Evolutionary conservation across 2,329 filamentous ascomycete species (phyloP), one percentile per base, ranked within the genome.

Genomic region (Phaeosphaeriaceae sp.): DNA sequence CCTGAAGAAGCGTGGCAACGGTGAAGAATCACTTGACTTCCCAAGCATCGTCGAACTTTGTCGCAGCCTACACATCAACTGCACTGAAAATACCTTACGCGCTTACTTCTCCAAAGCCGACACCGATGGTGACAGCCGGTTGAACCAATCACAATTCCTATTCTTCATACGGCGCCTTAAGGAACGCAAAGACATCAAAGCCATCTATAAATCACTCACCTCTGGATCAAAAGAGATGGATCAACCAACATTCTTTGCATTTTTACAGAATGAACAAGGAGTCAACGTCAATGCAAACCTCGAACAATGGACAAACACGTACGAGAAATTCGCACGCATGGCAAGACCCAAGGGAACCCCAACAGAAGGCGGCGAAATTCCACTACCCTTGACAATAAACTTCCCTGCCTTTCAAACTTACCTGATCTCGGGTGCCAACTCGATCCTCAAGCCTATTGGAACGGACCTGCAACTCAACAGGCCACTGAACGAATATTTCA

Each of bases 401-500:
- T 85, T 92, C 64, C 82, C 88, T 33, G 89, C 86, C 1, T 90
- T 99, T 62, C 85, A 90, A 21, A 84, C 84, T 9, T 74, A 68
- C 47, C 56, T 74, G 42, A 68, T 64, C 3, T 74, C 72, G 12
- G 52, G 65, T 42, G 60, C 86, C 61, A 96, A 95, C 66, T 80
- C 84, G 2, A 81, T 89, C 2, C 81, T 91, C 34, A 76, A 82
- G 21, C 81, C 83, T 34, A 80, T 83, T 52, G 82, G 84, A n/a
- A 74, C 82, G 11, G 76, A 84, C 21, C 84, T 86, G 46, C 78
- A 78, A 5, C 84, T 97, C 46, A 86, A 96, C 67, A 85, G 89
- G 18, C 94, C 94, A 0, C 79, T 97, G 71, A 96, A 96, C 70
- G 93, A 97, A 70, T 99, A 99, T 74, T 97, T 92, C 78, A 94